Percentiles rank a stretch among this genome's conserved stretches.
Conservation (phyloP, 306 rosid genomes). For the Erythrophleum fordii region DNA sequence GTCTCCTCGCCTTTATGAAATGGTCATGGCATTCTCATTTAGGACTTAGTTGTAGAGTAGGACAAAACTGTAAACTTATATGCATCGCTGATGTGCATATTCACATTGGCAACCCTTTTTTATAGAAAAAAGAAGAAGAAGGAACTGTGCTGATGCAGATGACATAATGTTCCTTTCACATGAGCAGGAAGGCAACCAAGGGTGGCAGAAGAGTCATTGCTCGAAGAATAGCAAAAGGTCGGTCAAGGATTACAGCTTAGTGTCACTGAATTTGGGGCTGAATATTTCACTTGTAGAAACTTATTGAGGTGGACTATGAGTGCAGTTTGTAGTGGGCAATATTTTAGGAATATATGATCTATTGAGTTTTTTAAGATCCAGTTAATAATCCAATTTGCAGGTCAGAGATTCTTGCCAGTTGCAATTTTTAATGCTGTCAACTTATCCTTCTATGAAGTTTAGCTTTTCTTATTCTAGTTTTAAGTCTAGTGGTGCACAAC, state of each 20-base stretch:
- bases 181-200: constrained; percentile 73
- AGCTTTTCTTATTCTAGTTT: not conserved
- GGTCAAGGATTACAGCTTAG: constrained; percentile 71
- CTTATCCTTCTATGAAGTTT: not conserved
- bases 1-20: not conserved
- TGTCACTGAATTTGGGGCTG: constrained; percentile 10
- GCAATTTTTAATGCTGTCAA: not conserved
- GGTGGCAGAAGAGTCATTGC: constrained; percentile 78
- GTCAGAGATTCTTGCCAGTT: not conserved
- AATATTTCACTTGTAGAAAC: constrained; percentile 29
- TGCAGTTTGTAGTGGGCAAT: not conserved
- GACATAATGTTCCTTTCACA: constrained; percentile 23
- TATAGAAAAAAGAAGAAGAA: not conserved
- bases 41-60: not conserved
- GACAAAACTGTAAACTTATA: constrained; percentile 14
- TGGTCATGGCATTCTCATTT: not conserved
- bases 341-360: not conserved
- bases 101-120: constrained; percentile 39
- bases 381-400: not conserved
- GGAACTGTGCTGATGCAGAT: not conserved
- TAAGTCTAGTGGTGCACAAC: not conserved
- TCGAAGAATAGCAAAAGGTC: constrained; percentile 71
- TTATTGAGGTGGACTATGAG: not conserved
- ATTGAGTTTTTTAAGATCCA: not conserved
- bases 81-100: constrained; percentile 6